These are phyloP conservation scores for Knoxdaviesia capensis DNA, from an alignment of 2,329 filamentous ascomycete species.

Conservation along the genomic window DNA sequence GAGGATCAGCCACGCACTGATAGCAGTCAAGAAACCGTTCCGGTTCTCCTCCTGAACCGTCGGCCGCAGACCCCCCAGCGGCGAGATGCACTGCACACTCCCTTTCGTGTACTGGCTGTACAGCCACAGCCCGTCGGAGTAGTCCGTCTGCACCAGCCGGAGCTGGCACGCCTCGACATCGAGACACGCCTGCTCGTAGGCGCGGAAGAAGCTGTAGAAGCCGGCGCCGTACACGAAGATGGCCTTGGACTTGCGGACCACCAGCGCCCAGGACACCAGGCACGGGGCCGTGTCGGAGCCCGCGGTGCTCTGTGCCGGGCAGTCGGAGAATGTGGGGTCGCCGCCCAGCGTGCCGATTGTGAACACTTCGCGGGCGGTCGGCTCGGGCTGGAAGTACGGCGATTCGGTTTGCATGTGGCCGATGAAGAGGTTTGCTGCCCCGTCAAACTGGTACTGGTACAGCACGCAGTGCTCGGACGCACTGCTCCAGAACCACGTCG, in stretches of 20 bases:
- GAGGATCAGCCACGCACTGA: too few species aligned
- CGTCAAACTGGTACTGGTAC: conserved; percentile 26
- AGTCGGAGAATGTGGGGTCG: conserved; percentile 4
- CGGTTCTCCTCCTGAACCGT: too few species aligned
- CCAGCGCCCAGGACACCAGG: conserved; percentile 7
- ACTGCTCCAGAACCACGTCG: conserved; percentile 18
- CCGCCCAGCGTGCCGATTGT: conserved; percentile 1
- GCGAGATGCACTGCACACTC: conserved; percentile 3
- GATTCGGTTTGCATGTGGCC: conserved; percentile 49
- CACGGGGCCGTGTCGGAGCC: neutral
- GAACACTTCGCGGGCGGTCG: conserved; percentile 8
- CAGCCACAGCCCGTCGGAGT: conserved; percentile 2
- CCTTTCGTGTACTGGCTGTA: conserved; percentile 5
- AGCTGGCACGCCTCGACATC: conserved; percentile 7
- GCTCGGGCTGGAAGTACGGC: conserved; percentile 11
- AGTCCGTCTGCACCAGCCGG: neutral
- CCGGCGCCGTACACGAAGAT: conserved; percentile 8
- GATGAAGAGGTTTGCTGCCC: conserved; percentile 30
- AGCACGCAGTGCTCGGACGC: conserved; percentile 26
- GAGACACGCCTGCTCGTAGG: conserved; percentile 8
- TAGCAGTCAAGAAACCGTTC: too few species aligned
- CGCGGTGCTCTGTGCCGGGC: neutral
- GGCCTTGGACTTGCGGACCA: conserved; percentile 4
- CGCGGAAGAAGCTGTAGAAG: conserved; percentile 8
- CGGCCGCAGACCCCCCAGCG: neutral